Percentiles rank a stretch among this genome's conserved stretches.
phyloP scores from a whole-genome alignment of 2,329 filamentous ascomycete species.

The Sphaerulina populicola region DNA sequence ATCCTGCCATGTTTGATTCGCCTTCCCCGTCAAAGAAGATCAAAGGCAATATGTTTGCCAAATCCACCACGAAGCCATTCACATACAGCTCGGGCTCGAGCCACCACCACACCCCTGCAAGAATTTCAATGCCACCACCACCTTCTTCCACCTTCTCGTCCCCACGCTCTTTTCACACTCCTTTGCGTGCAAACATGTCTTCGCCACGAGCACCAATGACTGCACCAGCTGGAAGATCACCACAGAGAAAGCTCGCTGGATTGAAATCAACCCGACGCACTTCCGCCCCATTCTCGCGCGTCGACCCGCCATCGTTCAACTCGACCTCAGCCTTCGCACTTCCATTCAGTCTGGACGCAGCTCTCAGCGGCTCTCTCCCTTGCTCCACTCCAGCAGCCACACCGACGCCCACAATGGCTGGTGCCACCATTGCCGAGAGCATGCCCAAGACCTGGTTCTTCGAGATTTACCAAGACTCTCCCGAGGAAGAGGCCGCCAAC shows the following conservation, averaged over 20 bases:
- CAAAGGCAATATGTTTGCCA: conserved; percentile 37
- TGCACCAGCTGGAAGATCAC: conserved; percentile 72
- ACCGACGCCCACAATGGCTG: conserved; percentile 42
- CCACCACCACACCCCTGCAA: conserved; percentile 9
- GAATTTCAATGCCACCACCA: conserved; percentile 33
- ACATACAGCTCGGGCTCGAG: conserved; percentile 24
- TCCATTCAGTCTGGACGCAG: conserved; percentile 78
- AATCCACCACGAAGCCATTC: conserved; percentile 35
- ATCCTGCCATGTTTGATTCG: conserved; percentile 45
- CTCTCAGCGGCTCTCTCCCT: conserved; percentile 52
- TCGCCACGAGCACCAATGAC: conserved; percentile 40
- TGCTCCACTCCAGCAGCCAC: background rate
- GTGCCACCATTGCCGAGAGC: conserved; percentile 50
- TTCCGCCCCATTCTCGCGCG: conserved; percentile 55
- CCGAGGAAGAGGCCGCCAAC: conserved; percentile 84
- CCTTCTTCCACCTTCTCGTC: conserved; percentile 18
- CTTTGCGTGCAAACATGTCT: conserved; percentile 34
- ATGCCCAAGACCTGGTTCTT: conserved; percentile 68
- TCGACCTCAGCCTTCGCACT: conserved; percentile 35
- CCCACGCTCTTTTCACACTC: conserved; percentile 28
- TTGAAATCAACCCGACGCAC: conserved; percentile 55
- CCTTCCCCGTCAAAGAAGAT: conserved; percentile 48
- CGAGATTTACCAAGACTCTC: conserved; percentile 86
- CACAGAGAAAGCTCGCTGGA: conserved; percentile 60
- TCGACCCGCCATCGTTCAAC: conserved; percentile 56